A percentile compares a stretch with the other conserved stretches of the same genome.
phyloP scores from a whole-genome alignment of 345 rosid species.

The Crucihimalaya himalaica region DNA sequence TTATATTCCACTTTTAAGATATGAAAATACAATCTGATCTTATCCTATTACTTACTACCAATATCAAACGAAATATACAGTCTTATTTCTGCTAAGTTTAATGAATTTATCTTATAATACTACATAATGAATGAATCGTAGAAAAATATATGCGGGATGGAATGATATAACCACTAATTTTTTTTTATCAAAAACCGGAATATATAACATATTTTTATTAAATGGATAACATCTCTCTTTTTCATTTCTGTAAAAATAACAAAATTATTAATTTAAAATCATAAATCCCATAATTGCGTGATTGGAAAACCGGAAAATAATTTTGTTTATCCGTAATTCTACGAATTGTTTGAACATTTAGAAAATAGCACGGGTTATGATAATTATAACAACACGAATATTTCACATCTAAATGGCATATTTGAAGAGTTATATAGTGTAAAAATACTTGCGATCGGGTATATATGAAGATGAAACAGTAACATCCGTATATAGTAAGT shows the following conservation, averaged over 20 bases:
- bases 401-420: background rate
- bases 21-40: background rate
- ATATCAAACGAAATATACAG: background rate
- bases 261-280: background rate
- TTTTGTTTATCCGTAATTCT: background rate
- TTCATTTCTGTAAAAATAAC: background rate
- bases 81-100: background rate
- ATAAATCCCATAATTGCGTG: too few species aligned
- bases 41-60: background rate
- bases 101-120: background rate
- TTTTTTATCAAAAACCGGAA: background rate
- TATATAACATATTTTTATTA: background rate
- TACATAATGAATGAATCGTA: background rate
- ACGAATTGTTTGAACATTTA: background rate
- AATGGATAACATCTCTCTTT: background rate
- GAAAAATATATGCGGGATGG: background rate
- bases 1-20: background rate
- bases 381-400: background rate
- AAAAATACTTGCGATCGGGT: background rate
- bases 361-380: background rate
- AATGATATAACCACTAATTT: background rate
- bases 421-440: background rate
- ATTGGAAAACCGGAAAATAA: too few species aligned
- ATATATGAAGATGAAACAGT: background rate
- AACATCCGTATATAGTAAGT: background rate